These are phyloP conservation scores for Podila epicladia DNA, from an alignment of 192 early-diverging fungal genomes.

Conservation along the genomic window DNA sequence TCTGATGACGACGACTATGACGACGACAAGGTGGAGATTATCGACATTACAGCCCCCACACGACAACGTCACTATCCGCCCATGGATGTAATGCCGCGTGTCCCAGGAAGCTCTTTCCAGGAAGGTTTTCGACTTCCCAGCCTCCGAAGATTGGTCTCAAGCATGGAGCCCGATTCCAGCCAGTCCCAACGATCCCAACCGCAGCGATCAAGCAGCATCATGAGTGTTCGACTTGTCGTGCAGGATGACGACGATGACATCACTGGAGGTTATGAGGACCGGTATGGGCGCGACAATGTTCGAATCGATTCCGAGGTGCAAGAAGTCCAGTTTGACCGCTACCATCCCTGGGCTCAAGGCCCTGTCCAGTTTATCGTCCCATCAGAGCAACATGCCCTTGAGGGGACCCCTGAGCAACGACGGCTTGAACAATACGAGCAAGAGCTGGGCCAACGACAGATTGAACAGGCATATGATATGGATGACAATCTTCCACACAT, in stretches of 20 bases:
- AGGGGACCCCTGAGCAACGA: neutral
- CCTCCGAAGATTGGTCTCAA: conserved; percentile 24
- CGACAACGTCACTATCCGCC: conserved; percentile 14
- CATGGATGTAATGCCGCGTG: conserved; percentile 21
- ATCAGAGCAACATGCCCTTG: neutral
- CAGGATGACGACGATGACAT: conserved; percentile 28
- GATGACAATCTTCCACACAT: conserved; percentile 24
- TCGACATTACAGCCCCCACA: conserved; percentile 23
- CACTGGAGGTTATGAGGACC: conserved; percentile 14
- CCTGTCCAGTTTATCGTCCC: conserved; percentile 35
- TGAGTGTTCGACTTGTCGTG: conserved; percentile 20
- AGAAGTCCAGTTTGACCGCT: conserved; percentile 34
- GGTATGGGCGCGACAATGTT: conserved; percentile 25
- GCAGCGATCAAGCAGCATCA: neutral
- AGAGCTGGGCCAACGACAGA: conserved; percentile 7
- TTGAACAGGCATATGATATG: conserved; percentile 24
- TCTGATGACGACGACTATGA: conserved; percentile 11
- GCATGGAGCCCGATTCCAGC: conserved; percentile 24
- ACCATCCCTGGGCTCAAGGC: conserved; percentile 37
- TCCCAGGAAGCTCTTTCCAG: conserved; percentile 17
- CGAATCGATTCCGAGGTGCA: conserved; percentile 39
- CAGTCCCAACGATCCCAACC: conserved; percentile 10
- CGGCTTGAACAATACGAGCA: conserved; percentile 5
- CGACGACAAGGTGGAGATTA: conserved; percentile 25
- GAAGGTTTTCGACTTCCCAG: conserved; percentile 24